phyloP scores from a whole-genome alignment of 2,329 filamentous ascomycete genomes.

The Fusarium sp. region DNA sequence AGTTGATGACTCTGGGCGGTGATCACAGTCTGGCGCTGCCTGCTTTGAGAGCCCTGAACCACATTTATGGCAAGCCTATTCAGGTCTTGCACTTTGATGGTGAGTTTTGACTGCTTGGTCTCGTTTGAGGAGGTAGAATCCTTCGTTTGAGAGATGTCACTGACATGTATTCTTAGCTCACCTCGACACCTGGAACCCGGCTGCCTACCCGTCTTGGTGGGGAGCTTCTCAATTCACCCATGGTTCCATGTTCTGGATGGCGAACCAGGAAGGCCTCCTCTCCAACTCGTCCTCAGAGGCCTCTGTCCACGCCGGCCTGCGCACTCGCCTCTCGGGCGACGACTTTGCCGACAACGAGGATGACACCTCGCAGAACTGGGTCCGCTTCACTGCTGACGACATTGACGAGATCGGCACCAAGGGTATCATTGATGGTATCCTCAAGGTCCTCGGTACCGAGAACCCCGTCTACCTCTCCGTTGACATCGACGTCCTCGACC shows the following conservation, averaged over 20 bases:
- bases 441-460: slow-evolving; percentile 78
- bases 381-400: slow-evolving; percentile 83
- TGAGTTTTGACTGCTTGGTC: slow-evolving; percentile 28
- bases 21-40: slow-evolving; percentile 80
- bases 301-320: slow-evolving; percentile 84
- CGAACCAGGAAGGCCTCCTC: slow-evolving; percentile 83
- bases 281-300: slow-evolving; percentile 75
- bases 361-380: slow-evolving; percentile 81
- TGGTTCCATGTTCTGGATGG: slow-evolving; percentile 93
- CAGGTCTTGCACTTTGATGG: slow-evolving; percentile 80
- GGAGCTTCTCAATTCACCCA: slow-evolving; percentile 77
- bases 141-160: background rate
- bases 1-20: slow-evolving; percentile 77
- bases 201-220: slow-evolving; percentile 85
- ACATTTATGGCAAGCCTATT: slow-evolving; percentile 71
- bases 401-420: slow-evolving; percentile 84
- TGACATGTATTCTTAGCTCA: slow-evolving; percentile 59
- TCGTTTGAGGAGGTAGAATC: background rate
- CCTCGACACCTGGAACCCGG: slow-evolving; percentile 87
- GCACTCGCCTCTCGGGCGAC: slow-evolving; percentile 77
- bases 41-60: slow-evolving; percentile 74
- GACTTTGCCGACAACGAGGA: slow-evolving; percentile 77
- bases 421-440: slow-evolving; percentile 78
- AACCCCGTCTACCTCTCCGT: slow-evolving; percentile 83
- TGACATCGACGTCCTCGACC: slow-evolving; percentile 90